These are phyloP conservation scores for Coemansia sp. DNA, from an alignment of 192 early-diverging fungal genomes.

Conservation along the genomic window DNA sequence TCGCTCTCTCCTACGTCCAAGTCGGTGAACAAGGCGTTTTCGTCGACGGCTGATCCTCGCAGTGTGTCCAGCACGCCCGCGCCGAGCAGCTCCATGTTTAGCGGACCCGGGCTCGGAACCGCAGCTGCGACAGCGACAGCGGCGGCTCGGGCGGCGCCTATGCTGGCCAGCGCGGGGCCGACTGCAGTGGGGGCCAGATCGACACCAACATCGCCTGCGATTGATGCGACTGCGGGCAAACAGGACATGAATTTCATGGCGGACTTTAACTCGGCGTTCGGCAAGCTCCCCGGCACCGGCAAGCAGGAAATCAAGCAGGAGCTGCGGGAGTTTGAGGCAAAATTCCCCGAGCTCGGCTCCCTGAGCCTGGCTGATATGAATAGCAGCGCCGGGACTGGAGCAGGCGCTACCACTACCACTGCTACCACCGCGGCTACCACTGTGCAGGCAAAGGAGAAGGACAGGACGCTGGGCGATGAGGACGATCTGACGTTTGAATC, in stretches of 20 bases:
- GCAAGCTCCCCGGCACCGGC: conserved; percentile 11
- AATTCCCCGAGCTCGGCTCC: conserved; percentile 44
- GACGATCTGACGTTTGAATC: conserved; percentile 47
- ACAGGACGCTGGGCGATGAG: too few relatives aligned
- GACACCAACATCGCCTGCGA: conserved; percentile 21
- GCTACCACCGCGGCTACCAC: not conserved
- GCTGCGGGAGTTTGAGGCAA: conserved; percentile 37
- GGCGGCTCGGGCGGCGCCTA: not conserved
- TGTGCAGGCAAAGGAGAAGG: not conserved
- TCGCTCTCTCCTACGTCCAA: too few relatives aligned
- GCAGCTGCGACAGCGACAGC: not conserved
- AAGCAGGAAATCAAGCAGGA: conserved; percentile 37
- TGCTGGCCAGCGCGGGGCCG: too few relatives aligned
- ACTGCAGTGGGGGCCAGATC: conserved; percentile 11
- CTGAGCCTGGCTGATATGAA: conserved; percentile 15
- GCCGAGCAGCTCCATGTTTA: conserved; percentile 6
- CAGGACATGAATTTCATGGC: conserved; percentile 23
- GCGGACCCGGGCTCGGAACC: not conserved
- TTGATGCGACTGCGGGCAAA: conserved; percentile 1
- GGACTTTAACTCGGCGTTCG: conserved; percentile 46
- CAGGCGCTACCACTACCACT: too few relatives aligned
- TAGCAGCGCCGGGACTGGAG: conserved; percentile 7
- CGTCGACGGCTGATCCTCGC: conserved; percentile 21
- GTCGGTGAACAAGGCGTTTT: too few relatives aligned
- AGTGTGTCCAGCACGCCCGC: conserved; percentile 47